Evolutionary conservation across 257 asterid genomes (phyloP), one percentile per base, ranked within the genome.

Genomic region (Marsdenia floribunda): DNA sequence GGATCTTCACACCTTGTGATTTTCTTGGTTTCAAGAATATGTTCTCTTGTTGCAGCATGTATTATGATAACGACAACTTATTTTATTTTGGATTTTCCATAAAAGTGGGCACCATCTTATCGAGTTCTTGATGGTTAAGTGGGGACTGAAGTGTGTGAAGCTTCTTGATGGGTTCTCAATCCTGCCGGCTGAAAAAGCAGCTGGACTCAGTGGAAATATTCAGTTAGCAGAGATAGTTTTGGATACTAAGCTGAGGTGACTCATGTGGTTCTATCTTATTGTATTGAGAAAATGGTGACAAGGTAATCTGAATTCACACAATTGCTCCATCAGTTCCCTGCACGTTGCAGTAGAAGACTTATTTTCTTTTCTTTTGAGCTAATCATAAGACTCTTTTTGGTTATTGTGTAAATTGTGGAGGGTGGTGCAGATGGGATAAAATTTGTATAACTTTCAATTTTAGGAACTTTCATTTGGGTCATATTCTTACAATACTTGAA

Each of bases 61-160:
- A 29, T 68, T 49, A 38, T 72, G 35, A 46, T 50, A 65, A 46
- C 10, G 38, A 44, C 71, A 58, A 58, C 24, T 26, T 33, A 3
- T 70, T 49, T 3, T 64, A 52, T 75, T 75, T 49, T 77, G 75
- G 71, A 63, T 75, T 24, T 47, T 68, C 71, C 53, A 24, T 76
- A 74, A 80, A 73, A 94, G 99, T 47, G 99, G 99, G 78, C 99
- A 92, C 82, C 99, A 90, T 82, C 90, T 90, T 42, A 89, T 92
- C 60, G 97, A 87, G 84, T 90, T 92, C 80, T 80, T 94, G 86
- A 88, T 92, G 97, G 89, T 88, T 82, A 92, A 90, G 76, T 94
- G 97, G 99, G 82, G 88, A 54, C 80, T 94, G 87, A 92, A 88
- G 85, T 90, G 99, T 75, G 79, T 81, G 57, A 88, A 90, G 82